phyloP scores from a whole-genome alignment of 306 rosid genomes.

The Dryas drummondii region DNA sequence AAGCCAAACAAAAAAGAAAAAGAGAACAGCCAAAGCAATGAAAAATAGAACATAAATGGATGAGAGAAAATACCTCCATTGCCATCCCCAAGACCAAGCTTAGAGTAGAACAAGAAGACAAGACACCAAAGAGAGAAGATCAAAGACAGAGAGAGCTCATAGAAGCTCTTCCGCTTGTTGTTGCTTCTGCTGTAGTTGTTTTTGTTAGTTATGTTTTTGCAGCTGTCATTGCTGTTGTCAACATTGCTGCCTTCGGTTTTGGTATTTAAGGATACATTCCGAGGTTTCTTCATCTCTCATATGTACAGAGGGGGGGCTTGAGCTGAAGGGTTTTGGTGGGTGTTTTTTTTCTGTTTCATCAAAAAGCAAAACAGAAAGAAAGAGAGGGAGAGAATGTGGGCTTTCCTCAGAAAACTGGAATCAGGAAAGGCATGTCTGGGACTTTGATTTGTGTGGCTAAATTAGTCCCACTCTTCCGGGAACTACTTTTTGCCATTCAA shows the following conservation, averaged over 20 bases:
- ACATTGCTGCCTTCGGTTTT: constrained; percentile 29
- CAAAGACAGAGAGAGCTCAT: constrained; percentile 64
- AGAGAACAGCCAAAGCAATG: neutral
- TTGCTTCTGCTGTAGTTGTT: constrained; percentile 19
- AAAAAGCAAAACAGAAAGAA: neutral
- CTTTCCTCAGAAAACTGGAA: neutral
- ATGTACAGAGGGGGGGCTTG: constrained; percentile 3
- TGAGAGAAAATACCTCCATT: constrained; percentile 42
- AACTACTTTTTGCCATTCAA: constrained; percentile 22
- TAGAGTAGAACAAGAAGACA: constrained; percentile 51
- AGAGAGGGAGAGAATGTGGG: neutral
- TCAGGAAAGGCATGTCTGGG: constrained; percentile 3
- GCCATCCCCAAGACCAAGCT: constrained; percentile 57
- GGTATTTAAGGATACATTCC: constrained; percentile 31
- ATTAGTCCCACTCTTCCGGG: constrained; percentile 17
- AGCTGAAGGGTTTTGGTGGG: constrained; percentile 8
- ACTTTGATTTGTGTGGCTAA: constrained; percentile 12
- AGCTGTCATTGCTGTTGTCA: constrained; percentile 1
- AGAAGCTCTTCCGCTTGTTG: constrained; percentile 39
- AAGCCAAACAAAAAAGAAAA: neutral
- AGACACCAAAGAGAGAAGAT: constrained; percentile 66
- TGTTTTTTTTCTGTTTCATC: neutral
- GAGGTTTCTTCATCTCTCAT: constrained; percentile 55
- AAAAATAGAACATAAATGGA: neutral
- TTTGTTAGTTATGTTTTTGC: constrained; percentile 13